These are phyloP conservation scores for Xylaria acuta DNA, from an alignment of 495 filamentous ascomycete genomes.

Conservation along the genomic window DNA sequence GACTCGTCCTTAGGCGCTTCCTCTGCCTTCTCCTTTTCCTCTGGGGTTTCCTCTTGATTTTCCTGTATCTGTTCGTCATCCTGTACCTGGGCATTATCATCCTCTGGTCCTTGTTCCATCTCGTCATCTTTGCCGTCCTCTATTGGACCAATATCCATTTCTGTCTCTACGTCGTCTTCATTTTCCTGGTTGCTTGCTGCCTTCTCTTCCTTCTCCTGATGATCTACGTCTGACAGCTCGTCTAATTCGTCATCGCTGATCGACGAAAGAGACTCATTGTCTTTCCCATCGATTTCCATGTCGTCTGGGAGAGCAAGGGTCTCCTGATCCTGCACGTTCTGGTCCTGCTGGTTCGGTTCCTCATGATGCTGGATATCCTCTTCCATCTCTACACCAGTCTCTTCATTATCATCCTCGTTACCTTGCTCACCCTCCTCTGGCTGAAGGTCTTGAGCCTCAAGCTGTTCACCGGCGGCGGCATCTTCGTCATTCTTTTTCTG, in stretches of 20 bases:
- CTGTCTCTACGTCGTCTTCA: slow-evolving; percentile 36
- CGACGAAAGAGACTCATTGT: slow-evolving; percentile 54
- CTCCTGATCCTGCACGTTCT: slow-evolving; percentile 68
- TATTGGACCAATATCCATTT: slow-evolving; percentile 35
- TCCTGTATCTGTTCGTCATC: slow-evolving; percentile 54
- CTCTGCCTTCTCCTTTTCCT: slow-evolving; percentile 40
- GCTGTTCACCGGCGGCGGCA: slow-evolving; percentile 65
- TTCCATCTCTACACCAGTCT: slow-evolving; percentile 68
- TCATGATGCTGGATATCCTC: slow-evolving; percentile 76
- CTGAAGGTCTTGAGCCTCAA: slow-evolving; percentile 62
- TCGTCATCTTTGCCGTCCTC: slow-evolving; percentile 38
- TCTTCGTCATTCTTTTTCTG: slow-evolving; percentile 68
- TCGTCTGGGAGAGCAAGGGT: slow-evolving; percentile 71
- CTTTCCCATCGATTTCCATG: slow-evolving; percentile 69
- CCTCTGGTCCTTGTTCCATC: slow-evolving; percentile 39
- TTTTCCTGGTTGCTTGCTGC: slow-evolving; percentile 39
- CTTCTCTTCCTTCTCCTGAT: slow-evolving; percentile 47
- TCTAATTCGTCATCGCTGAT: slow-evolving; percentile 63
- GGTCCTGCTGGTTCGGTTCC: slow-evolving; percentile 67
- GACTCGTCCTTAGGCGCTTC: slow-evolving; percentile 53
- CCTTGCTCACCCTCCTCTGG: slow-evolving; percentile 57
- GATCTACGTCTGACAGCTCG: slow-evolving; percentile 59
- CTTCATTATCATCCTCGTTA: slow-evolving; percentile 58
- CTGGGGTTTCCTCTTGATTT: slow-evolving; percentile 51
- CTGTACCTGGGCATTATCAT: slow-evolving; percentile 40